Evolutionary conservation across 129 eudicot genomes (phyloP).

Genomic region (Artemisia annua): DNA sequence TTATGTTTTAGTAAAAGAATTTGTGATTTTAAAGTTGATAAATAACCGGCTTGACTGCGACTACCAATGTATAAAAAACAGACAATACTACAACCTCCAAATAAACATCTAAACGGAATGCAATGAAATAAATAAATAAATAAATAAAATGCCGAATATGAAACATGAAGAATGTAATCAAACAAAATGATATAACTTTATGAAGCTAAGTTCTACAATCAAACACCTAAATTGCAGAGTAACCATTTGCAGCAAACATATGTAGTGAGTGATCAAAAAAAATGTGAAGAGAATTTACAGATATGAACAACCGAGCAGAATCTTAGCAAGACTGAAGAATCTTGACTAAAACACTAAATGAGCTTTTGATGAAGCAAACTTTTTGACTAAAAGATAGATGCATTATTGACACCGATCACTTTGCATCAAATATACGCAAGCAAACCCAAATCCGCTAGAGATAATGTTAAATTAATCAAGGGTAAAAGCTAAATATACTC

Average conservation of each 20-base stretch:
- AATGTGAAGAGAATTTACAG: background rate
- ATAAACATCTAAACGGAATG: no score
- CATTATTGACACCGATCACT: background rate
- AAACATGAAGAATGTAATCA: no score
- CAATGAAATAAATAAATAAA: no score
- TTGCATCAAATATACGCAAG: background rate
- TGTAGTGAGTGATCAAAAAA: background rate
- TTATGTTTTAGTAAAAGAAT: background rate
- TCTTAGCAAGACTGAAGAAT: conserved; percentile 18
- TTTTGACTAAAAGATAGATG: conserved; percentile 12
- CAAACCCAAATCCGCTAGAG: no score
- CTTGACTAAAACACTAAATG: conserved; percentile 24
- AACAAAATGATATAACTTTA: no score
- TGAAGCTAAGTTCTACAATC: background rate
- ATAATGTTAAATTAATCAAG: no score
- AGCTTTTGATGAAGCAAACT: conserved; percentile 22
- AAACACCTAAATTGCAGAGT: conserved; percentile 18
- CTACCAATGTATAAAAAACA: no score
- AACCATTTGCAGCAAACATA: conserved; percentile 27
- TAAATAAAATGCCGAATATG: no score
- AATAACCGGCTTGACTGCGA: background rate
- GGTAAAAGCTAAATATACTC: no score
- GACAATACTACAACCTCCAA: no score
- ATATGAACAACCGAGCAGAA: background rate
- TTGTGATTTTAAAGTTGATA: background rate